Percentiles rank a stretch among this genome's conserved stretches.
These are phyloP conservation scores for Asclepias syriaca DNA, from an alignment of 257 asterid species.

Conservation along the genomic window DNA sequence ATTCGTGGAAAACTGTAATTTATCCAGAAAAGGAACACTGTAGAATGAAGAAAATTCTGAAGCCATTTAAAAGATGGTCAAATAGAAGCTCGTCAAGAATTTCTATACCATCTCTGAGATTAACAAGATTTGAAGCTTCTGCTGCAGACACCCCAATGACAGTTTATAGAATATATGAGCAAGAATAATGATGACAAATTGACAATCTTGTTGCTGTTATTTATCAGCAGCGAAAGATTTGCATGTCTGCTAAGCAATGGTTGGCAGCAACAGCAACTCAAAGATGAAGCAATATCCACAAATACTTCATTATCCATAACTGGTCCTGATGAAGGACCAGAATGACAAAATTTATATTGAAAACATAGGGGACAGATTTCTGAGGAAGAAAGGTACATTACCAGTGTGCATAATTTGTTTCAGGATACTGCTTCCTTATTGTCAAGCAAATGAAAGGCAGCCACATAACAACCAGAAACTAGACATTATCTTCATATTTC, in stretches of 20 bases:
- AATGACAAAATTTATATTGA: background rate
- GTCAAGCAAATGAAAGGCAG: conserved; percentile 8
- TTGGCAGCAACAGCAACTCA: background rate
- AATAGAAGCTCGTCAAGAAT: background rate
- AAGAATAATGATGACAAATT: background rate
- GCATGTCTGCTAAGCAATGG: background rate
- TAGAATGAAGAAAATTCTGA: background rate
- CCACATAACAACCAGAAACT: background rate
- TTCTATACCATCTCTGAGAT: background rate
- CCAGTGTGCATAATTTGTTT: background rate
- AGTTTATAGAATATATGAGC: background rate
- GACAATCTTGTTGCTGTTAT: background rate
- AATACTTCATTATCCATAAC: background rate
- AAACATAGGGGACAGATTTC: background rate
- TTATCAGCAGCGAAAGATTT: background rate
- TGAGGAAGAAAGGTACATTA: background rate
- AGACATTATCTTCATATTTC: background rate
- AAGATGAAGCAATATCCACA: conserved; percentile 1
- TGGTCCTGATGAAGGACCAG: background rate
- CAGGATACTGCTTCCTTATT: background rate
- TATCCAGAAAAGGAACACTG: background rate
- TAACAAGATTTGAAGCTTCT: background rate
- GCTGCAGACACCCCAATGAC: background rate
- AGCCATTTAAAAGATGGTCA: background rate
- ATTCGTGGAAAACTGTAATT: background rate